Conservation (phyloP, 1,284 basidiomycete species). For the Apiotrichum mycotoxinovorans region DNA sequence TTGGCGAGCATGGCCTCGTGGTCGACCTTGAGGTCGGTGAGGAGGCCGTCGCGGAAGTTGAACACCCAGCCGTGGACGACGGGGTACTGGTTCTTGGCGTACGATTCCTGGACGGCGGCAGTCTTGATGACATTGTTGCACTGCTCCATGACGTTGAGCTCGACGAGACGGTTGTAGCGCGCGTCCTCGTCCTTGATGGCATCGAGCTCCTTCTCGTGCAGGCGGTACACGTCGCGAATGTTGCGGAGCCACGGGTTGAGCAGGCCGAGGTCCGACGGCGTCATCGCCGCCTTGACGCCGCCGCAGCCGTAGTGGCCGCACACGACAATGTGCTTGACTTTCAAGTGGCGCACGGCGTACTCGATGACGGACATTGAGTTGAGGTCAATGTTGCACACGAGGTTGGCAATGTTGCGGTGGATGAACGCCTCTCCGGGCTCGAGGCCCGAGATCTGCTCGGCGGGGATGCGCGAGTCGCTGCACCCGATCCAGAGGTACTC, state of each 20-base stretch:
- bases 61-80: constrained; percentile 23
- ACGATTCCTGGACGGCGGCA: constrained; percentile 16
- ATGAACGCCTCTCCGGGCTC: constrained; percentile 23
- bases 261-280: constrained; percentile 20
- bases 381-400: constrained; percentile 21
- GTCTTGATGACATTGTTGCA: constrained; percentile 24
- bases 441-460: constrained; percentile 21
- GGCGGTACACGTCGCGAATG: constrained; percentile 22
- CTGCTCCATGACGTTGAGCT: constrained; percentile 23
- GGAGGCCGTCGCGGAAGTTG: constrained; percentile 17
- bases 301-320: constrained; percentile 24
- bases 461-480: constrained; percentile 21
- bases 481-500: constrained; percentile 25
- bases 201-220: constrained; percentile 21
- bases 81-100: constrained; percentile 15
- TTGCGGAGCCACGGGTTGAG: constrained; percentile 24
- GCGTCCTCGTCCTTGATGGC: constrained; percentile 2
- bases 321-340: constrained; percentile 24
- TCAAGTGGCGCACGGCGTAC: constrained; percentile 20
- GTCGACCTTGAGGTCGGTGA: constrained; percentile 23
- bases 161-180: constrained; percentile 21
- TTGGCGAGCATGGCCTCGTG: constrained; percentile 8
- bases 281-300: constrained; percentile 22
- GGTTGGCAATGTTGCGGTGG: constrained; percentile 25
- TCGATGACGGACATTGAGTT: constrained; percentile 21